phyloP scores from a whole-genome alignment of 805 yeast genomes.

The Sugiyamaella qingdaonensis region DNA sequence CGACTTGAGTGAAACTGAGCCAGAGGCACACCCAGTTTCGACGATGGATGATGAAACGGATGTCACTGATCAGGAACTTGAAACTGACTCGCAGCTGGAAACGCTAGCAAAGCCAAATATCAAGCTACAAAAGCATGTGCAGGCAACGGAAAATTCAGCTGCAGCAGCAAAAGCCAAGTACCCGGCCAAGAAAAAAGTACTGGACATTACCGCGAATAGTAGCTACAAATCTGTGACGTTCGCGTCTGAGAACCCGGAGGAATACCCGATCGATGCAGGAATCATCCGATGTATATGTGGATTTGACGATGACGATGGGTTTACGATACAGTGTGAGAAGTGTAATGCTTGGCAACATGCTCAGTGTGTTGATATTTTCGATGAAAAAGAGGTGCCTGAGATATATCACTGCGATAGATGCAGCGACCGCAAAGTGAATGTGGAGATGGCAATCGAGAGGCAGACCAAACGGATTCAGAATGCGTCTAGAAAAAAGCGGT shows the following conservation, averaged over 20 bases:
- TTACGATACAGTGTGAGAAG: constrained; percentile 88
- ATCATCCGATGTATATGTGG: constrained; percentile 87
- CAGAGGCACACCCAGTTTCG: not conserved
- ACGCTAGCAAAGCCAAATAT: too few relatives aligned
- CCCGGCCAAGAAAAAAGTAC: too few relatives aligned
- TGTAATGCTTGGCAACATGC: constrained; percentile 96
- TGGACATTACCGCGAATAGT: too few relatives aligned
- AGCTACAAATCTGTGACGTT: too few relatives aligned
- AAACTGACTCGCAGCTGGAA: not conserved
- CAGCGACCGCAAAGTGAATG: constrained; percentile 46
- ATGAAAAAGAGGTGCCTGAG: constrained; percentile 75
- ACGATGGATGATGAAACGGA: not conserved
- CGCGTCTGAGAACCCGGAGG: not conserved
- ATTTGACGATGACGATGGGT: constrained; percentile 87
- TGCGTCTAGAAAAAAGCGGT: constrained; percentile 1
- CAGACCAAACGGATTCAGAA: constrained; percentile 32
- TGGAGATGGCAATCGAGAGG: constrained; percentile 39
- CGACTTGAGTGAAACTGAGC: not conserved
- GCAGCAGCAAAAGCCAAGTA: too few relatives aligned
- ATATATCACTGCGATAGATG: constrained; percentile 77
- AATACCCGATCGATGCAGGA: constrained; percentile 57
- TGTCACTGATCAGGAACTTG: not conserved
- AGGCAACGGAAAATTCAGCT: too few relatives aligned
- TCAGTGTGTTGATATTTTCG: constrained; percentile 74
- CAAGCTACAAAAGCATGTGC: too few relatives aligned